Evolutionary conservation across 2,329 filamentous ascomycete genomes (phyloP), one percentile per base, ranked within the genome.

Genomic region (Sporothrix variecibatus): DNA sequence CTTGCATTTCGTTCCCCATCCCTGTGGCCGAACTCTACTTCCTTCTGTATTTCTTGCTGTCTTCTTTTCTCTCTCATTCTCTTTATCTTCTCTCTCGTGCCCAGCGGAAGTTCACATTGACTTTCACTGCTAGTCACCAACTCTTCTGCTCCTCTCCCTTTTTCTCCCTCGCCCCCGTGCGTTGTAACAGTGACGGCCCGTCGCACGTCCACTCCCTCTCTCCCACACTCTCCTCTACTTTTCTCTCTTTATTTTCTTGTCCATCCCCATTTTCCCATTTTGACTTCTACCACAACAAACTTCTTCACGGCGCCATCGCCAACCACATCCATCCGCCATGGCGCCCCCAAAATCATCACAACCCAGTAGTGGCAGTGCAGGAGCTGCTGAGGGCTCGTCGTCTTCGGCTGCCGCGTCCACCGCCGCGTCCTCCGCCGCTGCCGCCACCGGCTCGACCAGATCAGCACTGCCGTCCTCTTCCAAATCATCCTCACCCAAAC

Each of bases 301-400:
- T n/a, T 15, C 40, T 31, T 26, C 68, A 43, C 5, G 73, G 72
- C 73, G 69, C 58, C 65, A 68, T 72, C 62, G 58, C 74, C 60
- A 71, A 26, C 58, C 46, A 38, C 28, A 31, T 40, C 43, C 58
- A 20, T 11, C 34, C 34, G 62, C 72, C 46, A 77, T 77, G 76
- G 73, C 74, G 71, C 76, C 76, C n/a, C 70, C 73, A 58, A 77
- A 76, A 64, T 34, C 70, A n/a, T 49, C 74, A 31, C 72, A 72
- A 28, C 58, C 62, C 56, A 65, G 49, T 43, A 53, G 31, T 70
- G 46, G 49, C 72, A 67, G 64, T 71, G 60, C 71, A 26, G 40
- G 40, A 43, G 70, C 70, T 34, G 65, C 17, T n/a, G 71, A 69
- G 17, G 60, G 38, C 43, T 49, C 71, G 31, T 71, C 73, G 7